These are phyloP conservation scores for Beauveria bassiana DNA, from an alignment of 2,329 filamentous ascomycete genomes.

Conservation along the genomic window DNA sequence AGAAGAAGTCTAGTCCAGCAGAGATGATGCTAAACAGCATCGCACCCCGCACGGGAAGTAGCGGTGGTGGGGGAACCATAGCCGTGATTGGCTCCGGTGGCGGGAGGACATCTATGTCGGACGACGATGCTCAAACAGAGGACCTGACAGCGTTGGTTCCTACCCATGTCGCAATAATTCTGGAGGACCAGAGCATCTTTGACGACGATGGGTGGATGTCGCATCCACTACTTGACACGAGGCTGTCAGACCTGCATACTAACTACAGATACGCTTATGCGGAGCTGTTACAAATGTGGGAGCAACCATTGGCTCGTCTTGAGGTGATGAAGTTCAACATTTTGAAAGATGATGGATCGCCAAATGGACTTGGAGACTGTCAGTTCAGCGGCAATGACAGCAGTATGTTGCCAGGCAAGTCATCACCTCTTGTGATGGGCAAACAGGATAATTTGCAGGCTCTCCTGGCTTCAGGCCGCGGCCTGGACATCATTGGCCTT, in stretches of 20 bases:
- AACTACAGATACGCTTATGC: constrained; percentile 58
- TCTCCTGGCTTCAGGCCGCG: constrained; percentile 44
- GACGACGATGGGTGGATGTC: constrained; percentile 61
- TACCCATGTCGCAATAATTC: constrained; percentile 42
- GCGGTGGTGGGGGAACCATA: constrained; percentile 43
- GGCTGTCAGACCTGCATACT: constrained; percentile 41
- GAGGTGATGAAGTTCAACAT: constrained; percentile 65
- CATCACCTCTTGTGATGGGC: constrained; percentile 47
- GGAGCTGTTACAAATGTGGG: constrained; percentile 62
- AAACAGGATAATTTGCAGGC: constrained; percentile 46
- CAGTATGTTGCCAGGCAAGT: constrained; percentile 27
- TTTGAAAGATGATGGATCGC: constrained; percentile 39
- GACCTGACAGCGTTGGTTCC: constrained; percentile 41
- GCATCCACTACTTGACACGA: constrained; percentile 48
- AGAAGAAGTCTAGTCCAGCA: constrained; percentile 53
- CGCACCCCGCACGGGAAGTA: constrained; percentile 34
- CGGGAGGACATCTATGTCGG: constrained; percentile 44
- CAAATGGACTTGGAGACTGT: constrained; percentile 14
- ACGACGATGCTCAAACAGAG: constrained; percentile 43
- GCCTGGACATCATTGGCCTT: constrained; percentile 55
- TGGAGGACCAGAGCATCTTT: constrained; percentile 57
- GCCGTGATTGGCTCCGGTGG: constrained; percentile 37
- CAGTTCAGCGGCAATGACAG: constrained; percentile 17
- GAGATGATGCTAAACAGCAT: constrained; percentile 52
- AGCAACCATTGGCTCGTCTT: constrained; percentile 51